A percentile compares a stretch with the other conserved stretches of the same genome.
Evolutionary conservation across 2,329 filamentous ascomycete species (phyloP).

Genomic region (Aspergillus phoenicis): DNA sequence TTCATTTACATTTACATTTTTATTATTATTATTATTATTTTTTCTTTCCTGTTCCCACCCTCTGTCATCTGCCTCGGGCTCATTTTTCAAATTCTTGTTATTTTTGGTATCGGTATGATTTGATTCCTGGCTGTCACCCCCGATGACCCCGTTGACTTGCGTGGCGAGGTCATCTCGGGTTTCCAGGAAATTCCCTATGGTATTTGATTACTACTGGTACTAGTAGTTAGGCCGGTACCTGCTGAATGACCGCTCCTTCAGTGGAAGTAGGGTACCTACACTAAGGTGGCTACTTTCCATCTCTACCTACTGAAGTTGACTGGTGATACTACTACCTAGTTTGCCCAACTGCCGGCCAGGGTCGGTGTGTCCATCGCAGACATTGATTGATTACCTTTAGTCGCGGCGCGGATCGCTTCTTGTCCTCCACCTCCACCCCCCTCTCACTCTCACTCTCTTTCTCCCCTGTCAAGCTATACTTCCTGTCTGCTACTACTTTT

Average conservation of each 20-base stretch:
- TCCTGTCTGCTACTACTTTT: not conserved
- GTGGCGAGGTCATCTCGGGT: not conserved
- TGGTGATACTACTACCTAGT: not conserved
- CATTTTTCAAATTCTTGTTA: not conserved
- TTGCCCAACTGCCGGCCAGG: constrained; percentile 1
- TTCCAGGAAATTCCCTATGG: not conserved
- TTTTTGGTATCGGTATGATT: constrained; percentile 3
- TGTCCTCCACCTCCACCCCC: not conserved
- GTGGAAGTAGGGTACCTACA: not conserved
- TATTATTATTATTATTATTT: not conserved
- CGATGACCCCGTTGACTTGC: not conserved
- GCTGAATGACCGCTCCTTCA: too few relatives aligned
- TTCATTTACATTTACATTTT: not conserved
- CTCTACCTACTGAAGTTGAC: not conserved
- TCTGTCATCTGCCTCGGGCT: not conserved
- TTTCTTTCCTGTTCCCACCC: not conserved
- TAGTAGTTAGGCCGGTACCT: too few relatives aligned
- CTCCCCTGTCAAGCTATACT: constrained; percentile 9
- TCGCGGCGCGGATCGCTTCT: constrained; percentile 9
- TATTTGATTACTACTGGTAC: too few relatives aligned
- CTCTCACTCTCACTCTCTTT: not conserved
- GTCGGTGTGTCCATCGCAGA: constrained; percentile 14
- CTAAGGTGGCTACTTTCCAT: not conserved
- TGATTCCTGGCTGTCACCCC: not conserved
- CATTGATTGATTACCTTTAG: constrained; percentile 9